Percentiles rank a stretch among this genome's conserved stretches.
These are phyloP conservation scores for Nicotiana rustica DNA, from an alignment of 305 asterid genomes.

Conservation along the genomic window DNA sequence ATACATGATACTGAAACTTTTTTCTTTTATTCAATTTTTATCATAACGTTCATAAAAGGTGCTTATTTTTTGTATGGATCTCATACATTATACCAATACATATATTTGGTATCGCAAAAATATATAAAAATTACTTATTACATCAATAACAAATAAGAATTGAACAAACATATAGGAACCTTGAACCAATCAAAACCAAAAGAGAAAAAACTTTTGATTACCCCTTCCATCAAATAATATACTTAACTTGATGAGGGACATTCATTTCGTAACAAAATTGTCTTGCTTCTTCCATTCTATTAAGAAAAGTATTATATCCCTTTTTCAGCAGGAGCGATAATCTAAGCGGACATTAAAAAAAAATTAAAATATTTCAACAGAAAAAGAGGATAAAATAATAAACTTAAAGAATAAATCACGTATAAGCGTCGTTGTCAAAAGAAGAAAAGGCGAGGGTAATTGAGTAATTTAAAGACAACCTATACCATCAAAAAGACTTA, in stretches of 20 bases:
- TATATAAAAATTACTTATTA: neutral
- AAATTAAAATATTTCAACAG: neutral
- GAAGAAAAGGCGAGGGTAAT: neutral
- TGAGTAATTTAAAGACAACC: neutral
- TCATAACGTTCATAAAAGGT: neutral
- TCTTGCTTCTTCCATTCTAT: slow-evolving; percentile 6
- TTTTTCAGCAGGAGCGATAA: neutral
- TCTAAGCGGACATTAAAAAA: neutral
- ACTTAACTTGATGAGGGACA: neutral
- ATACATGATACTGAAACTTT: neutral
- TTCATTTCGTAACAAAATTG: slow-evolving; percentile 4
- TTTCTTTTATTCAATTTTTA: neutral
- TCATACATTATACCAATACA: neutral
- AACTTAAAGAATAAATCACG: neutral
- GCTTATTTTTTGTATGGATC: neutral
- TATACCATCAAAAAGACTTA: slow-evolving; percentile 37
- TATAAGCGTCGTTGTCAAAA: neutral
- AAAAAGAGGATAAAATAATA: neutral
- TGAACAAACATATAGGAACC: too few species aligned
- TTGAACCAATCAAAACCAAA: neutral
- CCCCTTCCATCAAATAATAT: neutral
- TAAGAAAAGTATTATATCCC: slow-evolving; percentile 25
- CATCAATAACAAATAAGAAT: neutral
- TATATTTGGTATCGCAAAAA: too few species aligned
- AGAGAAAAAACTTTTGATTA: neutral